phyloP scores from a whole-genome alignment of 1,284 basidiomycete species.

The Anthracocystis panici-leucophaei region DNA sequence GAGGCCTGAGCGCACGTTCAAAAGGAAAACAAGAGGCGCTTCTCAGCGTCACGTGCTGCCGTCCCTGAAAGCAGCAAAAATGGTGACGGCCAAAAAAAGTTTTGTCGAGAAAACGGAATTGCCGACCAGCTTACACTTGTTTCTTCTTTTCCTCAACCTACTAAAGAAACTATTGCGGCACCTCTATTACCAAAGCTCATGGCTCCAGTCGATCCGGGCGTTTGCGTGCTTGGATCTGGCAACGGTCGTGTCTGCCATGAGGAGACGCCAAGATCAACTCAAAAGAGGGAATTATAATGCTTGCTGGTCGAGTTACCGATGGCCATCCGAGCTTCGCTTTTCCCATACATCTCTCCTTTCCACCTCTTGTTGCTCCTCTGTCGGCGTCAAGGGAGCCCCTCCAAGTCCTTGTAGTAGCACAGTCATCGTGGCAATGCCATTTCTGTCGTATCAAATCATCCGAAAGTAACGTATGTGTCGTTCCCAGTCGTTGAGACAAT shows the following conservation, averaged over 20 bases:
- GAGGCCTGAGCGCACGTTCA: constrained; percentile 11
- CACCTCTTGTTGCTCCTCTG: background rate
- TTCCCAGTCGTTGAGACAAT: no score
- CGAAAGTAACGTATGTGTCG: no score
- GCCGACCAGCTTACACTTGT: constrained; percentile 1
- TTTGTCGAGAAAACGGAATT: constrained; percentile 1
- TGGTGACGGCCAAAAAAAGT: background rate
- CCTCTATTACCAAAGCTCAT: constrained; percentile 53
- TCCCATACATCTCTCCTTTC: constrained; percentile 32
- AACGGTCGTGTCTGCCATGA: constrained; percentile 48
- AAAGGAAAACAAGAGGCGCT: no score
- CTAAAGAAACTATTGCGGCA: constrained; percentile 49
- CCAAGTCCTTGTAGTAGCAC: background rate
- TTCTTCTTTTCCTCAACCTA: constrained; percentile 51
- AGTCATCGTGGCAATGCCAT: no score
- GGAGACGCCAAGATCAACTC: constrained; percentile 39
- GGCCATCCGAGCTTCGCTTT: constrained; percentile 55
- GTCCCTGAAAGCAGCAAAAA: background rate
- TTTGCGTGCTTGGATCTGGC: constrained; percentile 48
- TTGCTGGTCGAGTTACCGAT: constrained; percentile 35
- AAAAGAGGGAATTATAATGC: constrained; percentile 52
- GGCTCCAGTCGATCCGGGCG: constrained; percentile 40
- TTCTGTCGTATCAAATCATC: no score
- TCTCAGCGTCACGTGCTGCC: constrained; percentile 28
- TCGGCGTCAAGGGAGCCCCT: no score